These are phyloP conservation scores for Pouteria campechiana DNA, from an alignment of 179 eudicot species.

Conservation along the genomic window DNA sequence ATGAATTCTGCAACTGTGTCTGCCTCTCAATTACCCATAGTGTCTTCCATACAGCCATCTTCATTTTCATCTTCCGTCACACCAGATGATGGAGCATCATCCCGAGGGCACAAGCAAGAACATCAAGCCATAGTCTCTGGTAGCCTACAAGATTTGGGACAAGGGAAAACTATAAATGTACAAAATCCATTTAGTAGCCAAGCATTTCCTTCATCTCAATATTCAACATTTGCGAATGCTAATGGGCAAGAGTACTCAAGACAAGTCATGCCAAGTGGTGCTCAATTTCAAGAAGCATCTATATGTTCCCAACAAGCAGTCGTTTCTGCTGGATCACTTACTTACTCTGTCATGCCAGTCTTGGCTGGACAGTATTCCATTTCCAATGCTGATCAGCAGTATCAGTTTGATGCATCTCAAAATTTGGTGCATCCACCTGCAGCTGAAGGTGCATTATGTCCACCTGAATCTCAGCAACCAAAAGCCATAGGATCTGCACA, in stretches of 20 bases:
- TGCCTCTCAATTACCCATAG: slow-evolving; percentile 20
- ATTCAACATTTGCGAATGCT: slow-evolving; percentile 21
- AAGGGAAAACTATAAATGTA: too few relatives aligned
- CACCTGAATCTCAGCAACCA: slow-evolving; percentile 34
- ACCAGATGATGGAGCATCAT: slow-evolving; percentile 7
- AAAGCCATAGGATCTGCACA: slow-evolving; percentile 19
- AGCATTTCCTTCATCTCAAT: slow-evolving; percentile 20
- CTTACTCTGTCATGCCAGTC: slow-evolving; percentile 11
- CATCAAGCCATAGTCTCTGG: slow-evolving; percentile 26
- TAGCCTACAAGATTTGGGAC: slow-evolving; percentile 28
- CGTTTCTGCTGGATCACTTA: slow-evolving; percentile 27
- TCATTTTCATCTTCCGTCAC: slow-evolving; percentile 13
- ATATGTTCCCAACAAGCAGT: slow-evolving; percentile 32
- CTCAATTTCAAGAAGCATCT: slow-evolving; percentile 35
- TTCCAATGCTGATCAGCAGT: slow-evolving; percentile 30
- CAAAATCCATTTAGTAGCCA: slow-evolving; percentile 29
- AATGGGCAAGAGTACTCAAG: slow-evolving; percentile 16
- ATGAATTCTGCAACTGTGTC: slow-evolving; percentile 29
- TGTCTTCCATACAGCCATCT: slow-evolving; percentile 17
- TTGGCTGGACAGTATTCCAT: slow-evolving; percentile 33
- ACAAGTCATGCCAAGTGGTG: slow-evolving; percentile 13
- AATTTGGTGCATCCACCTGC: slow-evolving; percentile 36
- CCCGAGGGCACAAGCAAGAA: slow-evolving; percentile 48
- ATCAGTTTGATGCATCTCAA: slow-evolving; percentile 26
- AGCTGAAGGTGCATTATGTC: slow-evolving; percentile 24